Conservation (phyloP, 345 rosid species). For the Salix viminalis region DNA sequence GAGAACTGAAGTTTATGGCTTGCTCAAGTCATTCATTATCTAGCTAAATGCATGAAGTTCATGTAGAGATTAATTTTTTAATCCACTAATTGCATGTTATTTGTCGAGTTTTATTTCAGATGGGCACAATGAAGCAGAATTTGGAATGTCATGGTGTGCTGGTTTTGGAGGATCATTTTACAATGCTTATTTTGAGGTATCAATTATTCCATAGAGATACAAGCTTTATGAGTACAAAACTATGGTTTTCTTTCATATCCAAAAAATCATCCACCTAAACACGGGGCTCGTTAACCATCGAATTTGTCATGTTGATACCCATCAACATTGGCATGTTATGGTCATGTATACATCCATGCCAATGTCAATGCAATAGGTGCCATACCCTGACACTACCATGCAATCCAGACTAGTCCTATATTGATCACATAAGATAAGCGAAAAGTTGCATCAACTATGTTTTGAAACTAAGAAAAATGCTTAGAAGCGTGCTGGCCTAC, state of each 20-base stretch:
- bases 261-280: background rate
- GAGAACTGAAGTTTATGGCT: background rate
- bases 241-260: background rate
- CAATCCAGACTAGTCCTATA: background rate
- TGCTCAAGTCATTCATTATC: background rate
- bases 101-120: constrained; percentile 33
- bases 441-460: background rate
- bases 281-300: background rate
- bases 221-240: background rate
- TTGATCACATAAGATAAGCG: background rate
- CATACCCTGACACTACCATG: background rate
- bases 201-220: constrained; percentile 1
- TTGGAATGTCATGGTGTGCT: constrained; percentile 98
- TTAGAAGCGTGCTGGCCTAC: background rate
- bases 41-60: background rate
- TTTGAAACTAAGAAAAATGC: background rate
- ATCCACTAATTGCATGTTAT: background rate
- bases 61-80: background rate
- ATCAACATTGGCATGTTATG: too few species aligned
- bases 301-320: too few species aligned
- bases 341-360: background rate
- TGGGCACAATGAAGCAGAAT: constrained; percentile 93
- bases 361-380: background rate
- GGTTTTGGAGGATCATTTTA: constrained; percentile 84
- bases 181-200: constrained; percentile 73